Percentiles rank a stretch among this genome's conserved stretches.
These are phyloP conservation scores for Guillardia theta DNA, from an alignment of 78 protist species.

Conservation along the genomic window DNA sequence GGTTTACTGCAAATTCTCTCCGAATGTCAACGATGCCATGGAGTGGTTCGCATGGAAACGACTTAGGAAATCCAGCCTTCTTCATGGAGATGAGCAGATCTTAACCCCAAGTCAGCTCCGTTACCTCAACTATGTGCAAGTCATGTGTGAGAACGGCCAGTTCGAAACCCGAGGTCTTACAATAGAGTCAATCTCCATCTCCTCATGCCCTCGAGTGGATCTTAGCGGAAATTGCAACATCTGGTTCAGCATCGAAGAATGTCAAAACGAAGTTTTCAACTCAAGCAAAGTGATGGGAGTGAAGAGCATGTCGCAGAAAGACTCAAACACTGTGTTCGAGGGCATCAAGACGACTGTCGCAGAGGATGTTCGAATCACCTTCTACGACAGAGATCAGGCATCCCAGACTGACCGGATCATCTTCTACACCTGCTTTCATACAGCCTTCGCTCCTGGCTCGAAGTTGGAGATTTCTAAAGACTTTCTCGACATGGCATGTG, in stretches of 20 bases:
- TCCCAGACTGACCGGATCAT: too few relatives aligned
- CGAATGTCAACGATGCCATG: neutral
- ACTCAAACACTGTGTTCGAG: too few relatives aligned
- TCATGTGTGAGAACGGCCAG: neutral
- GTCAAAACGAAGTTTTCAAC: too few relatives aligned
- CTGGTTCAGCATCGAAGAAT: neutral
- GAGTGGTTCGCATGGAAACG: neutral
- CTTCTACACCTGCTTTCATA: neutral
- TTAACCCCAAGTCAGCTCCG: neutral
- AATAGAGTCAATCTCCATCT: neutral
- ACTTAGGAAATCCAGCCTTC: neutral
- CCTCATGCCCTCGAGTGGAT: neutral
- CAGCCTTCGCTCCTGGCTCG: neutral
- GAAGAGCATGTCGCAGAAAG: too few relatives aligned
- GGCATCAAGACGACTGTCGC: too few relatives aligned
- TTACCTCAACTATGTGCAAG: neutral
- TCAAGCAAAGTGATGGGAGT: too few relatives aligned
- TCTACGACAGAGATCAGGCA: neutral
- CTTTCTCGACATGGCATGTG: too few relatives aligned
- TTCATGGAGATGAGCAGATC: neutral
- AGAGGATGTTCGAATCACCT: neutral
- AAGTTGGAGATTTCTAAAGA: too few relatives aligned
- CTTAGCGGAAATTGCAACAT: neutral
- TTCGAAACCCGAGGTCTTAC: neutral
- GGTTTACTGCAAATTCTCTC: neutral